phyloP scores from a whole-genome alignment of 768 basidiomycete species.

The Leccinum variicolor region DNA sequence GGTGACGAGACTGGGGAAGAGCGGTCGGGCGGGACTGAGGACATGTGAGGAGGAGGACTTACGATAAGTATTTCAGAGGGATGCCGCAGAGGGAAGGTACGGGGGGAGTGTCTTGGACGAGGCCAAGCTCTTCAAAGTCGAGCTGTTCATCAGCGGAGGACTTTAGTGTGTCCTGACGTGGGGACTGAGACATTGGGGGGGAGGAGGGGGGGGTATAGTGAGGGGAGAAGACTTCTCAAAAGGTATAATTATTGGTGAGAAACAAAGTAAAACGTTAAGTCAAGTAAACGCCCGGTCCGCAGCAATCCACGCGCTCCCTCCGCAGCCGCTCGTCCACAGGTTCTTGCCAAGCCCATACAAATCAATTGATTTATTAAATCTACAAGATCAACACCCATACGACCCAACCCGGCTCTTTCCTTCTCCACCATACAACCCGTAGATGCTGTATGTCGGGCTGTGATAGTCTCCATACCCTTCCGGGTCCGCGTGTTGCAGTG shows the following conservation, averaged over 20 bases:
- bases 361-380: not conserved
- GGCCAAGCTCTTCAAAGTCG: conserved; percentile 45
- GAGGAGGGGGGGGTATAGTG: conserved; percentile 26
- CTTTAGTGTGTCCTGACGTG: conserved; percentile 24
- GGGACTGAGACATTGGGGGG: conserved; percentile 22
- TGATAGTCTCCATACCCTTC: conserved; percentile 64
- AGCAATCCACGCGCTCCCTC: conserved; percentile 9
- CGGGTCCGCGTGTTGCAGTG: conserved; percentile 57
- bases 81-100: conserved; percentile 63
- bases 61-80: conserved; percentile 81
- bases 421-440: conserved; percentile 65
- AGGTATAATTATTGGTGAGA: not conserved
- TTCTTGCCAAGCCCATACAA: conserved; percentile 18
- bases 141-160: conserved; percentile 32
- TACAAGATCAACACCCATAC: conserved; percentile 21
- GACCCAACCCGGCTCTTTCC: conserved; percentile 45
- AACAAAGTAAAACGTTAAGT: not conserved
- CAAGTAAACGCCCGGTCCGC: conserved; percentile 2
- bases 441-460: conserved; percentile 83
- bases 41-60: conserved; percentile 29
- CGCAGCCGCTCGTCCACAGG: conserved; percentile 14
- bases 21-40: not conserved
- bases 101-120: conserved; percentile 35
- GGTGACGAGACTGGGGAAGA: conserved; percentile 62
- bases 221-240: not conserved